Percentiles rank a stretch among this genome's conserved stretches.
These are phyloP conservation scores for Saccharum officinarum DNA, from an alignment of 176 grass and related monocot species.

Conservation along the genomic window DNA sequence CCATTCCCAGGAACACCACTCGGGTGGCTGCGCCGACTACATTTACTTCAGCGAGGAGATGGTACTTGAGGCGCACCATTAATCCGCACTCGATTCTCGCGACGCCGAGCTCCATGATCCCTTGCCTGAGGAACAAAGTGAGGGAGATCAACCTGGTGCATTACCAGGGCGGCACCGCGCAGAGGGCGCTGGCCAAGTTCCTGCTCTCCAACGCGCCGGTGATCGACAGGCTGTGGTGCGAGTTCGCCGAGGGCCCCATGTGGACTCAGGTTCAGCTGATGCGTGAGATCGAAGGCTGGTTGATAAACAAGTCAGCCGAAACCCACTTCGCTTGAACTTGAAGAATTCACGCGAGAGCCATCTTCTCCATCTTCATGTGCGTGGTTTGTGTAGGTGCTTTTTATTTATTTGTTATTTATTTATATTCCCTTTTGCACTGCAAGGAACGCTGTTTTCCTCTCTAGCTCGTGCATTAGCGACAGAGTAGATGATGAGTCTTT, in stretches of 20 bases:
- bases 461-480: too few species aligned
- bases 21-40: too few species aligned
- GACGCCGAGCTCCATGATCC: not conserved
- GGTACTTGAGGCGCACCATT: too few species aligned
- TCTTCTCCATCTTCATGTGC: not conserved
- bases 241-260: not conserved
- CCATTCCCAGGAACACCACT: too few species aligned
- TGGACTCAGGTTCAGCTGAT: not conserved
- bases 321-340: not conserved
- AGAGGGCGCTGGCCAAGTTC: constrained; percentile 20
- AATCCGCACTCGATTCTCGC: too few species aligned
- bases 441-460: too few species aligned
- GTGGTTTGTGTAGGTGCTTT: not conserved
- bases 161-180: not conserved
- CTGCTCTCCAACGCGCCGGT: not conserved
- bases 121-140: not conserved
- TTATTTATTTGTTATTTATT: too few species aligned
- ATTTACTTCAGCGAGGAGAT: too few species aligned
- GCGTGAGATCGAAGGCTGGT: not conserved
- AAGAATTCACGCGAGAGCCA: not conserved
- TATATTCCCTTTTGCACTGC: too few species aligned
- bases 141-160: constrained; percentile 10
- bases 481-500: too few species aligned
- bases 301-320: not conserved
- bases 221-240: not conserved